Conservation (phyloP, 805 yeast genomes). For the Nakazawaea populi region DNA sequence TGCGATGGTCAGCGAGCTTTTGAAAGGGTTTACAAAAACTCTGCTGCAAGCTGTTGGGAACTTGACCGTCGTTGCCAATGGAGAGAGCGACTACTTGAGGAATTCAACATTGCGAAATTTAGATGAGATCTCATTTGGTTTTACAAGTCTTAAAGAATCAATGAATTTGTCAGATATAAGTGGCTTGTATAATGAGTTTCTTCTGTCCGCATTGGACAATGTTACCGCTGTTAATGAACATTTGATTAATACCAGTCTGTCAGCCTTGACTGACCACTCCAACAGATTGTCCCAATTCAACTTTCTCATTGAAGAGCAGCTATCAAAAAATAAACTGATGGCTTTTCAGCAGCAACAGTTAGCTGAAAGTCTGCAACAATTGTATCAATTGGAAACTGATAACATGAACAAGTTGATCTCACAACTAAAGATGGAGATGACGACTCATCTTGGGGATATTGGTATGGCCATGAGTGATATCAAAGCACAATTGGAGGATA, state of each 20-base stretch:
- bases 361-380: not conserved
- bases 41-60: not conserved
- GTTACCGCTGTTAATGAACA: not conserved
- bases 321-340: not conserved
- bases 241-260: not conserved
- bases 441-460: not conserved
- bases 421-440: not conserved
- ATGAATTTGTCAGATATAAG: not conserved
- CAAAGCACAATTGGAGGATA: not conserved
- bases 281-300: not conserved
- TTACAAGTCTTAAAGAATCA: not conserved
- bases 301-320: not conserved
- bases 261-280: not conserved
- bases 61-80: not conserved
- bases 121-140: not conserved
- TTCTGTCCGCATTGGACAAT: not conserved
- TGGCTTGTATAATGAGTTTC: not conserved
- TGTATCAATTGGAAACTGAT: not conserved
- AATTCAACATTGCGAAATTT: not conserved
- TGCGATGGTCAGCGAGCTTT: not conserved
- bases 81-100: not conserved
- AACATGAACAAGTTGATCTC: not conserved
- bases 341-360: not conserved
- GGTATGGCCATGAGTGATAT: not conserved
- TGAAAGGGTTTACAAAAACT: not conserved